Percentiles rank a stretch among this genome's conserved stretches.
phyloP scores from a whole-genome alignment of 306 rosid genomes.

The Benincasa hispida region DNA sequence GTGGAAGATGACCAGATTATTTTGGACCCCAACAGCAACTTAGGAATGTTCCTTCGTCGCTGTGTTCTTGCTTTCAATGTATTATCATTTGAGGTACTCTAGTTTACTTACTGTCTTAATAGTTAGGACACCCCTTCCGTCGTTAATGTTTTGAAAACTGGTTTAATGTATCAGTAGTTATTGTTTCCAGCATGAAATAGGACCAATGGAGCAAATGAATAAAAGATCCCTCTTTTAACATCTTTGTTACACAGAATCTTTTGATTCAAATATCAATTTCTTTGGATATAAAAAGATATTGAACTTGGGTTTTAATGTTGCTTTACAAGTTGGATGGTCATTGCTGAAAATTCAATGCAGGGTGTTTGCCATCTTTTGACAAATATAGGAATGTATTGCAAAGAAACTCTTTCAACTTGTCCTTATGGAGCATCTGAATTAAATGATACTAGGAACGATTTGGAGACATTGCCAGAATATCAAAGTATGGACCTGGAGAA shows the following conservation, averaged over 20 bases:
- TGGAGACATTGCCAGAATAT: conserved; percentile 59
- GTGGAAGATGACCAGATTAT: conserved; percentile 68
- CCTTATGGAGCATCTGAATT: conserved; percentile 40
- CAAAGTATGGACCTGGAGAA: conserved; percentile 94
- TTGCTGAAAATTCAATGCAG: conserved; percentile 35
- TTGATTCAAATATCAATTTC: neutral
- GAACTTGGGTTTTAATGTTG: neutral
- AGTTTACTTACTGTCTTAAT: neutral
- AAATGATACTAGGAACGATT: conserved; percentile 58
- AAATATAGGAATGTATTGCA: conserved; percentile 60
- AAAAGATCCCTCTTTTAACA: neutral
- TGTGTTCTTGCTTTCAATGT: conserved; percentile 82
- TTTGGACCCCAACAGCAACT: conserved; percentile 71
- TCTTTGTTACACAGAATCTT: neutral
- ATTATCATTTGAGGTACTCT: conserved; percentile 68
- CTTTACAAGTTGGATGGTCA: neutral
- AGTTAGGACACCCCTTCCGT: neutral
- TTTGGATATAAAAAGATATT: neutral
- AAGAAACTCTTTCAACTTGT: conserved; percentile 50
- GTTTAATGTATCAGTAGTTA: neutral
- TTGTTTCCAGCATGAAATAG: neutral
- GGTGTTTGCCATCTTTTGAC: conserved; percentile 75
- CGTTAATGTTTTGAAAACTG: neutral
- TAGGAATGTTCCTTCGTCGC: conserved; percentile 79
- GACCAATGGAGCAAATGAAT: neutral